Percentiles rank a stretch among this genome's conserved stretches.
phyloP scores from a whole-genome alignment of 2,329 filamentous ascomycete species.

The Aaosphaeria pasadenensis region DNA sequence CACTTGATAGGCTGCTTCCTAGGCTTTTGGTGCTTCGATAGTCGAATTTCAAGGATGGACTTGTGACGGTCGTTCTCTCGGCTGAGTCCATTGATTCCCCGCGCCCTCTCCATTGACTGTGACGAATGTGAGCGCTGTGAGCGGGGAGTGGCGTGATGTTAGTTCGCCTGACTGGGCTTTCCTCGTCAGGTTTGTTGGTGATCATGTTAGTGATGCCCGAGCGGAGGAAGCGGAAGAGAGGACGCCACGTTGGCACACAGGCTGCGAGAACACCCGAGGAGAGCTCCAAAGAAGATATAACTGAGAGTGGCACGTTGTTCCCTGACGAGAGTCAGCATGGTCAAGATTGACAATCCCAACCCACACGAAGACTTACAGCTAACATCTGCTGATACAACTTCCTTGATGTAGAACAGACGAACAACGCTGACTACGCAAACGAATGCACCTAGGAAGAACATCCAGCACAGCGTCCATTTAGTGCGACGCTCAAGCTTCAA shows the following conservation, averaged over 20 bases:
- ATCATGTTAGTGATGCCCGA: conserved; percentile 1
- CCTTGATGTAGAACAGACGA: conserved; percentile 6
- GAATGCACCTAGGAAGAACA: conserved; percentile 8
- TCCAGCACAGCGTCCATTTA: conserved; percentile 9
- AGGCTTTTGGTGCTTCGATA: too few relatives aligned
- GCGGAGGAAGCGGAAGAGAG: conserved; percentile 10
- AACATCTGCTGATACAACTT: conserved; percentile 6
- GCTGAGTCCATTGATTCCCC: background rate
- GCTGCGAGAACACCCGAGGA: conserved; percentile 10
- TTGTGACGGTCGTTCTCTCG: too few relatives aligned
- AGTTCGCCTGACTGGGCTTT: background rate
- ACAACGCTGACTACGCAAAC: conserved; percentile 10
- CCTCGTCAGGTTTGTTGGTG: background rate
- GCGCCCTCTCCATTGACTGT: background rate
- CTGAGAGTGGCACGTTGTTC: conserved; percentile 6
- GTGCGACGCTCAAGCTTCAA: conserved; percentile 5
- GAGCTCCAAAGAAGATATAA: conserved; percentile 7
- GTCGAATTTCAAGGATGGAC: too few relatives aligned
- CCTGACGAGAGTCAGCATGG: conserved; percentile 1
- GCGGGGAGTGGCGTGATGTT: background rate
- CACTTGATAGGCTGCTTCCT: too few relatives aligned
- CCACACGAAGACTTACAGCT: conserved; percentile 5
- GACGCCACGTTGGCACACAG: conserved; percentile 14
- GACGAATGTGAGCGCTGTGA: conserved; percentile 1
- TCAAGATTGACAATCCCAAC: background rate